Evolutionary conservation across 345 rosid species (phyloP).

Genomic region (Cochlearia excelsa): DNA sequence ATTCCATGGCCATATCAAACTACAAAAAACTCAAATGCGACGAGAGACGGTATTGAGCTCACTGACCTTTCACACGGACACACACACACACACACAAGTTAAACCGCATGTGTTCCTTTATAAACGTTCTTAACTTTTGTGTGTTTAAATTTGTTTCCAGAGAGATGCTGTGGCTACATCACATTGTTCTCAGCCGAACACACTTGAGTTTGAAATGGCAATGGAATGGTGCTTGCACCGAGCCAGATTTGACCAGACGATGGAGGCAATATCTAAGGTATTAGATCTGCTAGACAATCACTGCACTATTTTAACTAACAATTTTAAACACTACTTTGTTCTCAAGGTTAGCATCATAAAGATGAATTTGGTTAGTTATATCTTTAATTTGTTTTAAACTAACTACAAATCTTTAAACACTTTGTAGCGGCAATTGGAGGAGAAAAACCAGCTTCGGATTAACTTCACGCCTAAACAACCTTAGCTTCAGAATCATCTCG

Average conservation of each 20-base stretch:
- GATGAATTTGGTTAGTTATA: too few relatives aligned
- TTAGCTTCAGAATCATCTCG: conserved; percentile 25
- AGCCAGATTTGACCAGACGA: conserved; percentile 42
- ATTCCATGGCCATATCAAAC: conserved; percentile 64
- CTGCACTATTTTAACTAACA: too few relatives aligned
- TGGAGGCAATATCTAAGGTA: conserved; percentile 51
- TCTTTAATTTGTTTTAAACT: background rate
- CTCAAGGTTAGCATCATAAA: too few relatives aligned
- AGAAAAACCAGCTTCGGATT: conserved; percentile 39
- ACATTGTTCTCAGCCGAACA: conserved; percentile 86
- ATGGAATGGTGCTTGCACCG: conserved; percentile 70
- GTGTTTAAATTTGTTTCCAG: conserved; percentile 38
- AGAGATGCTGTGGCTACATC: conserved; percentile 79
- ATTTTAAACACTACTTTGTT: too few relatives aligned
- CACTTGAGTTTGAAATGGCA: conserved; percentile 83
- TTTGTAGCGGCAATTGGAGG: conserved; percentile 57
- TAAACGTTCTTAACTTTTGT: conserved; percentile 8
- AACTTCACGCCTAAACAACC: conserved; percentile 44
- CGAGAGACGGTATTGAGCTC: conserved; percentile 51
- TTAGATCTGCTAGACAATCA: too few relatives aligned
- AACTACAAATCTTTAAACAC: conserved; percentile 17
- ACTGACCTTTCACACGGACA: conserved; percentile 5
- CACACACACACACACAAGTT: conserved; percentile 7
- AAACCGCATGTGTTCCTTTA: conserved; percentile 2
- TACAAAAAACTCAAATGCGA: conserved; percentile 45